phyloP scores from a whole-genome alignment of 2,329 filamentous ascomycete species.

The Fusarium temperatum region DNA sequence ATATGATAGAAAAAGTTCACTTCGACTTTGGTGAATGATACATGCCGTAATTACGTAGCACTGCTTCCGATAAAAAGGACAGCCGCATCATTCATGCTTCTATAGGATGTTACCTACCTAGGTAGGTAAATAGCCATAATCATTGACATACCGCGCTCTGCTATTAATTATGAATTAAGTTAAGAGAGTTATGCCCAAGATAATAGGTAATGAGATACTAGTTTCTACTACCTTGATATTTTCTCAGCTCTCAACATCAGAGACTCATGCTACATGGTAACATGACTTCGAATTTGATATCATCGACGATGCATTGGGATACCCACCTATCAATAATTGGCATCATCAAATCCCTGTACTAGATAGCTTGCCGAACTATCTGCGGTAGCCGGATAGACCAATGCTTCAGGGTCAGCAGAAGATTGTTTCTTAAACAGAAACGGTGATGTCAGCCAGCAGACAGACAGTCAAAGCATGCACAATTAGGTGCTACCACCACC shows the following conservation, averaged over 20 bases:
- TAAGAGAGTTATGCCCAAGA: neutral
- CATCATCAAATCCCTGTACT: neutral
- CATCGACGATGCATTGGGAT: neutral
- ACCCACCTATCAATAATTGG: neutral
- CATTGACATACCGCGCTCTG: neutral
- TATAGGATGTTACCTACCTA: neutral
- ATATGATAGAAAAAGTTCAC: neutral
- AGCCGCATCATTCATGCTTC: neutral
- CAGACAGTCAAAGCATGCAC: neutral
- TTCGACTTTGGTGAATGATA: neutral
- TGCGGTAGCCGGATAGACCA: slow-evolving; percentile 4
- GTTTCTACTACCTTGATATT: neutral
- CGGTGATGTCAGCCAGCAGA: neutral
- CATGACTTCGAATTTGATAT: neutral
- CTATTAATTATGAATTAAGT: neutral
- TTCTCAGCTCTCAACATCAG: neutral
- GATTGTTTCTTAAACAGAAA: neutral
- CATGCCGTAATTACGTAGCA: neutral
- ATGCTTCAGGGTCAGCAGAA: slow-evolving; percentile 1
- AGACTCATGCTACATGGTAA: neutral
- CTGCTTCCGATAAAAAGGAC: neutral
- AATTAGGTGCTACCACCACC: neutral
- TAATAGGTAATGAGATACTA: neutral
- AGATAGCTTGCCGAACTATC: slow-evolving; percentile 9
- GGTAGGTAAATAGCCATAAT: neutral